These are phyloP conservation scores for Diplodia sapinea DNA, from an alignment of 2,329 filamentous ascomycete genomes.

Conservation along the genomic window DNA sequence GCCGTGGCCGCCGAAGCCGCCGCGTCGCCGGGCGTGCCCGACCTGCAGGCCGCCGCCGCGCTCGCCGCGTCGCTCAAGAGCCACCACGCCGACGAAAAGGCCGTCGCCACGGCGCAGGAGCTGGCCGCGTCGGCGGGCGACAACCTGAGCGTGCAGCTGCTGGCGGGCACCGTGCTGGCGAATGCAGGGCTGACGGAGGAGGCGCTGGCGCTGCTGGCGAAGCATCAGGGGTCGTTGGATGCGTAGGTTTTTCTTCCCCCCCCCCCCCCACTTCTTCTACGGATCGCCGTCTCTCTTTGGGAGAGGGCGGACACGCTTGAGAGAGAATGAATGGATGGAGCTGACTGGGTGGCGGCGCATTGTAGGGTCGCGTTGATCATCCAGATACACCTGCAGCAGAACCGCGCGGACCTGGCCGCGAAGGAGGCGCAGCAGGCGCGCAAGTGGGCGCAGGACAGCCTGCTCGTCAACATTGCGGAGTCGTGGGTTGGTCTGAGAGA, in stretches of 20 bases:
- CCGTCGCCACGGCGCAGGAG: slow-evolving; percentile 67
- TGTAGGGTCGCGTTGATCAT: slow-evolving; percentile 80
- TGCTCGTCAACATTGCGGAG: slow-evolving; percentile 92
- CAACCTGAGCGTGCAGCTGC: slow-evolving; percentile 79
- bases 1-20: slow-evolving; percentile 73
- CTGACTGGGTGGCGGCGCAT: neutral
- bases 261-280: no score
- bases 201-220: slow-evolving; percentile 76
- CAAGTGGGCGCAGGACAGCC: slow-evolving; percentile 92
- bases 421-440: slow-evolving; percentile 86
- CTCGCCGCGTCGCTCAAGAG: slow-evolving; percentile 66
- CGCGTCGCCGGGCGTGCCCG: slow-evolving; percentile 64
- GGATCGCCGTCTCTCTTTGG: no score
- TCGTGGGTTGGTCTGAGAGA: slow-evolving; percentile 91
- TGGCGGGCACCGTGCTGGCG: slow-evolving; percentile 82
- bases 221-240: slow-evolving; percentile 82
- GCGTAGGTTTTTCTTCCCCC: slow-evolving; percentile 62
- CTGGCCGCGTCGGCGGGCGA: slow-evolving; percentile 71
- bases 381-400: slow-evolving; percentile 91
- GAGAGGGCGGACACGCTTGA: no score
- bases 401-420: slow-evolving; percentile 85
- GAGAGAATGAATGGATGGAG: neutral
- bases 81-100: slow-evolving; percentile 56
- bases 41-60: slow-evolving; percentile 76
- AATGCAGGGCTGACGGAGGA: slow-evolving; percentile 82